Evolutionary conservation across 2,329 filamentous ascomycete species (phyloP), one percentile per base, ranked within the genome.

Genomic region (Ophiocordyceps camponoti-leonardi): DNA sequence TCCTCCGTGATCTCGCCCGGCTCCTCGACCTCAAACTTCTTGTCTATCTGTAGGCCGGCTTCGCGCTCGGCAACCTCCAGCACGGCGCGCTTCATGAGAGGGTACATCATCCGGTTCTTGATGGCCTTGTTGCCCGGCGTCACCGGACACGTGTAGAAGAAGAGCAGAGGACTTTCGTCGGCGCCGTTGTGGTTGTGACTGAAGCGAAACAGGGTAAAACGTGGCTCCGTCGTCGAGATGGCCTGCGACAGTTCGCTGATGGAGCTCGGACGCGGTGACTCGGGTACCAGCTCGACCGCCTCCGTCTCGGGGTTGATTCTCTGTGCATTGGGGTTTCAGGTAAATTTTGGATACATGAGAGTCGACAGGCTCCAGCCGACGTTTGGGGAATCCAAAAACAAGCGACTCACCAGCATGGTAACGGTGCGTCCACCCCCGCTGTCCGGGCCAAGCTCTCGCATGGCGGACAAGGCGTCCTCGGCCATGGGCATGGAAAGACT

Each of bases 101-200:
- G 83, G 59, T 92, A 92, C 56, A 92, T 63, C 86, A 93, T 93
- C 51, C 84, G 73, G 63, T 83, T 81, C 66, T 86, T 88, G 66
- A 92, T 83, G 45, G 74, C 67, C 63, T 79, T 84, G 45, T 72
- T 77, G 26, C 68, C 73, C 0, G 74, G 65, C 5, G 80, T 71
- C 8, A 73, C 67, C 1, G 86, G 86, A 60, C 83, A 87, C 6
- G 84, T 90, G 65, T 87, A 90, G 58, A 92, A 78, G 66, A 92
- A 92, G 6, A 90, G 68, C 43, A 90, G 67, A 3, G 79, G 76
- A 46, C 68, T 72, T 45, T 68, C 65, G 48, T 72, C 63, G 42
- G 57, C 50, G 20, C 75, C 76, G 30, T 67, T 63, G 49, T 77
- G 64, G 40, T 72, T 71, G 56, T 81, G 72, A 13, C 62, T 66